Evolutionary conservation across 2,329 filamentous ascomycete species (phyloP).

Genomic region (Penicillium sp.): DNA sequence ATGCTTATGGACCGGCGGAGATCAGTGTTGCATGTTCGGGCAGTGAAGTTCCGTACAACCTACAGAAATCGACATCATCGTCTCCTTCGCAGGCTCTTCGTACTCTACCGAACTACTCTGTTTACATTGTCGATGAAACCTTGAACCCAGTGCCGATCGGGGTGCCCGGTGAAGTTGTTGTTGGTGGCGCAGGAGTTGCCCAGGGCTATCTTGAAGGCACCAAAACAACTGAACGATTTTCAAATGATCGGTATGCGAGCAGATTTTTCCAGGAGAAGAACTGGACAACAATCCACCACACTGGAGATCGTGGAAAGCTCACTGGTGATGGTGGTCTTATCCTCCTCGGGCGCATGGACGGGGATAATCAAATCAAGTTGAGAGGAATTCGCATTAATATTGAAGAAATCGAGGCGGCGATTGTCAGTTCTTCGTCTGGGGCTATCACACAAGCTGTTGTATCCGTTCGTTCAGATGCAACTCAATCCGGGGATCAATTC

Average conservation of each 20-base stretch:
- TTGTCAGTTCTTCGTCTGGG: slow-evolving; percentile 27
- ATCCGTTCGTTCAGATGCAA: slow-evolving; percentile 7
- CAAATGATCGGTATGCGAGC: slow-evolving; percentile 12
- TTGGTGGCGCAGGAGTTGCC: slow-evolving; percentile 31
- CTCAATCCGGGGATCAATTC: slow-evolving; percentile 1
- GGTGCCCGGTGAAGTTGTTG: slow-evolving; percentile 44
- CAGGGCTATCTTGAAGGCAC: slow-evolving; percentile 15
- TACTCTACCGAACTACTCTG: slow-evolving; percentile 37
- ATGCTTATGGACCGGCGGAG: slow-evolving; percentile 33
- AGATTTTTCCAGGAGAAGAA: slow-evolving; percentile 5
- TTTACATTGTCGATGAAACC: slow-evolving; percentile 44
- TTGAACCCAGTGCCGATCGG: slow-evolving; percentile 42
- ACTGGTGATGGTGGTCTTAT: slow-evolving; percentile 27
- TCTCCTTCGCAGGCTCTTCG: slow-evolving; percentile 11
- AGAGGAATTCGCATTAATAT: slow-evolving; percentile 47
- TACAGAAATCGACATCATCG: neutral
- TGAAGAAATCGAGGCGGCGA: slow-evolving; percentile 43
- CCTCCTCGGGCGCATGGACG: slow-evolving; percentile 30
- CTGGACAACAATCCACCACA: slow-evolving; percentile 15
- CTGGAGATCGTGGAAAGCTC: slow-evolving; percentile 16
- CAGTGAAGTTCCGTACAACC: slow-evolving; percentile 20
- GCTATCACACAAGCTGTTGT: slow-evolving; percentile 15
- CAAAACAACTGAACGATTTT: slow-evolving; percentile 10
- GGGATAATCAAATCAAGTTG: slow-evolving; percentile 31
- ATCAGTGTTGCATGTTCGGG: slow-evolving; percentile 20